phyloP scores from a whole-genome alignment of 768 basidiomycete genomes.

The Lentinula detonsa region DNA sequence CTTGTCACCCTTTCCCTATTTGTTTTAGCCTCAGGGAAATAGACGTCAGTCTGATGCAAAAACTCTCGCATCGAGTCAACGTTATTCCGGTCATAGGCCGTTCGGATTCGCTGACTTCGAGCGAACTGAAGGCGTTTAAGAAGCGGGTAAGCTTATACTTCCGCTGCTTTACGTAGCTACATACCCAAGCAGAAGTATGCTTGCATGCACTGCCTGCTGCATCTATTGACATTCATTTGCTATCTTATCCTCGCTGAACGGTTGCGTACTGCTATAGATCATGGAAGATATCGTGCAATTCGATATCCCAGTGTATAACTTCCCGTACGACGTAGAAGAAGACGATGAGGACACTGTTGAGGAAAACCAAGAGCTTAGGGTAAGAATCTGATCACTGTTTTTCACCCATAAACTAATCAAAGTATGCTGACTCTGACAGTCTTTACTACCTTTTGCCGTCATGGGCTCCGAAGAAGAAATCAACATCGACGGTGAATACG shows the following conservation, averaged over 20 bases:
- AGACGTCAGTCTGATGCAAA: conserved; percentile 90
- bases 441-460: conserved; percentile 81
- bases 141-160: conserved; percentile 44
- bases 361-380: conserved; percentile 85
- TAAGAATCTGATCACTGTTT: conserved; percentile 22
- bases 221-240: not conserved
- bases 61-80: conserved; percentile 85
- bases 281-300: conserved; percentile 94
- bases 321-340: conserved; percentile 91
- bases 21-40: conserved; percentile 67
- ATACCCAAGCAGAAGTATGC: not conserved
- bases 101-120: conserved; percentile 78
- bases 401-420: not conserved
- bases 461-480: conserved; percentile 87
- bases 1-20: not conserved
- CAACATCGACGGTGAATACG: conserved; percentile 69
- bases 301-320: conserved; percentile 88
- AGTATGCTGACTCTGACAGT: conserved; percentile 17
- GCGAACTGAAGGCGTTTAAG: conserved; percentile 81
- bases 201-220: not conserved
- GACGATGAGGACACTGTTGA: conserved; percentile 90
- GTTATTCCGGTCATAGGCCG: conserved; percentile 91
- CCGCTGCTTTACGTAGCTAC: conserved; percentile 8
- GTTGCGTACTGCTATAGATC: conserved; percentile 37
- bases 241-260: conserved; percentile 4